Evolutionary conservation across 306 rosid genomes (phyloP).

Genomic region (Sphenostylis stenocarpa): DNA sequence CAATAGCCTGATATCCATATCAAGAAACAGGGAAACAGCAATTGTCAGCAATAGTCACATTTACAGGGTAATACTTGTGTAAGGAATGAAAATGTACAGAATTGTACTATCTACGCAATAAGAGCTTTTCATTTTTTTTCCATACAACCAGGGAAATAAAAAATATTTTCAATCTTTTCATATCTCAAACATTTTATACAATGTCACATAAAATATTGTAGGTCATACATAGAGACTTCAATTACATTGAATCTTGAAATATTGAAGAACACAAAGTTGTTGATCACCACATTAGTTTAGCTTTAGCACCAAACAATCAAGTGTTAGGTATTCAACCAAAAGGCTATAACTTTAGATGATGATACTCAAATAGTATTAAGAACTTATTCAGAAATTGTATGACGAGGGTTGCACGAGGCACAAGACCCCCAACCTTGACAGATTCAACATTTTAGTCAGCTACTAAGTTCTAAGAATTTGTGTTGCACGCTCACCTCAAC

Average conservation of each 20-base stretch:
- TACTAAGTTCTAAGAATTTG: conserved; percentile 12
- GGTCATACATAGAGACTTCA: background rate
- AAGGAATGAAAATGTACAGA: background rate
- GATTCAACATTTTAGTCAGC: conserved; percentile 6
- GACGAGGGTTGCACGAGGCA: background rate
- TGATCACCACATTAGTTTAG: conserved; percentile 9
- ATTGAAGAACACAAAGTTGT: background rate
- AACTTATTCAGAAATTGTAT: background rate
- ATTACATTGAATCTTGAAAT: background rate
- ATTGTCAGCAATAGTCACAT: conserved; percentile 16
- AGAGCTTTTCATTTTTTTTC: no score
- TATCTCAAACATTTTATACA: background rate
- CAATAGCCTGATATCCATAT: conserved; percentile 69
- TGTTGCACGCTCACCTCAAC: conserved; percentile 62
- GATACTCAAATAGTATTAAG: background rate
- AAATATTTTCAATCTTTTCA: background rate
- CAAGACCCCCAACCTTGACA: background rate
- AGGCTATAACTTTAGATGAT: conserved; percentile 14
- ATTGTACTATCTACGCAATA: no score
- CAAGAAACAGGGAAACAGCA: conserved; percentile 10
- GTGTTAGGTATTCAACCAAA: conserved; percentile 12
- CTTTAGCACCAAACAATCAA: background rate
- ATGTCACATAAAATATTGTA: background rate
- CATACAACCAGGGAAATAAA: no score
- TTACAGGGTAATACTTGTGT: conserved; percentile 12